Evolutionary conservation across 139 green algal species (phyloP).

Genomic region (Closterium sp.): DNA sequence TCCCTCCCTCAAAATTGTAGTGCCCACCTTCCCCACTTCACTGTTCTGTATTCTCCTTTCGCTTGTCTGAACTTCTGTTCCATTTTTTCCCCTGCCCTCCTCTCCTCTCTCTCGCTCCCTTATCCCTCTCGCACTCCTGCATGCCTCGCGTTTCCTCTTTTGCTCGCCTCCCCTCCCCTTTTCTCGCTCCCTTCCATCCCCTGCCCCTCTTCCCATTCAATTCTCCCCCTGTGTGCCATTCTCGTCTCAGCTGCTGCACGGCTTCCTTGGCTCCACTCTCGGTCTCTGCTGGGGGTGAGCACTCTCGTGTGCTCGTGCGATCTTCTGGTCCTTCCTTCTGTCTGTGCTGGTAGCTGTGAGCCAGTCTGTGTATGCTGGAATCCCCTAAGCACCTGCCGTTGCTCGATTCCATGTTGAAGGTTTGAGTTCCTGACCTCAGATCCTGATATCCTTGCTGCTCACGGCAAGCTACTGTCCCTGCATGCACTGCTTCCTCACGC

Average conservation of each 20-base stretch:
- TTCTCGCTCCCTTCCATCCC: neutral
- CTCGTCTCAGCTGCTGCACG: neutral
- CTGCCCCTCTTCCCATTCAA: neutral
- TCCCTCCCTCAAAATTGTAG: neutral
- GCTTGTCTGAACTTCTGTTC: neutral
- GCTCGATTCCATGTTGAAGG: too few species aligned
- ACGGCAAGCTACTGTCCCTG: neutral
- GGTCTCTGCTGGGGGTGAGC: slow-evolving; percentile 4
- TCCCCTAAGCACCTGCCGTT: neutral
- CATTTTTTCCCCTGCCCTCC: neutral
- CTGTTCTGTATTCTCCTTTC: neutral
- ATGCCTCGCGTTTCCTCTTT: neutral
- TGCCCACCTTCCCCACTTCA: neutral
- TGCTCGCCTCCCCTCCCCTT: neutral
- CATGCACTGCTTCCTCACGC: neutral
- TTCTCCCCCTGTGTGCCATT: neutral
- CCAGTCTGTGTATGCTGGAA: neutral
- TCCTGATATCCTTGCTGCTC: too few species aligned
- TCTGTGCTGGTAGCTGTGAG: neutral
- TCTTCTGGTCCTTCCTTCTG: neutral
- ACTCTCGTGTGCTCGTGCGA: neutral
- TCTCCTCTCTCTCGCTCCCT: too few species aligned
- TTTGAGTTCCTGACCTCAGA: too few species aligned
- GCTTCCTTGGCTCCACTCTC: slow-evolving; percentile 7
- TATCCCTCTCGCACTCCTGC: neutral